Base-by-base conservation (phyloP, 768 basidiomycete genomes). In the Tricholoma sp. region DNA sequence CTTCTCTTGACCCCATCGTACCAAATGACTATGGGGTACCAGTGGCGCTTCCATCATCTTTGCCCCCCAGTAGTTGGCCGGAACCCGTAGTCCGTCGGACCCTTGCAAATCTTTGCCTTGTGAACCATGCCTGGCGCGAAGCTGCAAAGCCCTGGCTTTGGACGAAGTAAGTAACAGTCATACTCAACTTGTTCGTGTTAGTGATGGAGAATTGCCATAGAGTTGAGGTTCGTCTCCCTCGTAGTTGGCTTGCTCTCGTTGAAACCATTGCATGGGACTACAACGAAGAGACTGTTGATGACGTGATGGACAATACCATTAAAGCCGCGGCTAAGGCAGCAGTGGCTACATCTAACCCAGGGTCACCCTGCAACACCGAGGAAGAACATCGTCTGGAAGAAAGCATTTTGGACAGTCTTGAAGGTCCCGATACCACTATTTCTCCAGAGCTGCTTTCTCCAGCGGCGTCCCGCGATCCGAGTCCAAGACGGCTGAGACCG, bases 121-220 rank as follows among this genome's bases (percentile, higher is more conserved):
- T 91, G 43, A 89, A 84, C 65, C 87, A 77, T 64, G 78, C 83
- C 2, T 93, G 89, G 88, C 83, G 84, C 66, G 81, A 83, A 27
- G 91, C 89, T 1, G 89, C 91, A n/a, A 88, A 86, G 63, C 91
- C 91, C 0, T 94, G 88, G 89, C 74, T 94, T 5, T 94, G 91
- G 91, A 82, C 81, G 57, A 84, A 84, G 77, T 79, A 57, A 57
- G 77, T 67, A 16, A 34, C n/a, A 34, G 11, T 29, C 34, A 14
- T 34, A 50, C 59, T 29, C 46, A 51, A 58, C 52, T 47, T 19
- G 29, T 12, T 41, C 29, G 47, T 47, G 9, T 22, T 24, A 6
- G 39, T 22, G 32, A 58, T 12, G 39, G 49, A 57, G 45, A 19
- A 32, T 41, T 5, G 2, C 18, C 29, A 19, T 21, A 79, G 77